Base-by-base conservation (phyloP, 257 asterid species). In the Mentha longifolia region DNA sequence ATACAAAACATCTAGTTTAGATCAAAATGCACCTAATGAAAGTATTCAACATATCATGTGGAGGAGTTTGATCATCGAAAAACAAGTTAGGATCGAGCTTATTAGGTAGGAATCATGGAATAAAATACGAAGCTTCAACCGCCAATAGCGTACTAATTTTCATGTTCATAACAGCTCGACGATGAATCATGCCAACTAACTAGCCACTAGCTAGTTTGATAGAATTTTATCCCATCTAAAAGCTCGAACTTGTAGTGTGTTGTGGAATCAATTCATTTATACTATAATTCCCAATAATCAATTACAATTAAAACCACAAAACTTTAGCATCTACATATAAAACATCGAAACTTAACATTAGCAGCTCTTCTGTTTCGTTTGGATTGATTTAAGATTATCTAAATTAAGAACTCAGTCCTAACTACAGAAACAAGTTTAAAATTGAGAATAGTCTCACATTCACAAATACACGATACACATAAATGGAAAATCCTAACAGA, bases 281-380 rank as follows among this genome's bases (percentile, higher is more conserved):
- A n/a, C n/a, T n/a, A n/a, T n/a, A n/a, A n/a, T n/a, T n/a, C n/a
- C n/a, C n/a, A n/a, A n/a, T n/a, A n/a, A n/a, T n/a, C n/a, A n/a
- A n/a, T n/a, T n/a, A n/a, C n/a, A n/a, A n/a, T n/a, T n/a, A n/a
- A n/a, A n/a, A n/a, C n/a, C n/a, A n/a, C n/a, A n/a, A n/a, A n/a
- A n/a, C n/a, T n/a, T n/a, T 31, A 8, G 55, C 47, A 46, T 64
- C 55, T 33, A 46, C 12, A 51, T 49, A 39, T 46, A 19, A 11
- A 70, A 43, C 49, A 56, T 56, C 17, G 59, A 35, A 61, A 56
- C 46, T 45, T 31, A 41, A 68, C 39, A 30, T 52, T n/a, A 52
- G 61, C 67, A 76, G 50, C 58, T 30, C 61, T 42, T 61, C 71
- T 8, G 14, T n/a, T 64, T 14, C 60, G 42, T 52, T 7, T 16